These are phyloP conservation scores for Chlorella vulgaris DNA, from an alignment of 139 green algal genomes.

Conservation along the genomic window DNA sequence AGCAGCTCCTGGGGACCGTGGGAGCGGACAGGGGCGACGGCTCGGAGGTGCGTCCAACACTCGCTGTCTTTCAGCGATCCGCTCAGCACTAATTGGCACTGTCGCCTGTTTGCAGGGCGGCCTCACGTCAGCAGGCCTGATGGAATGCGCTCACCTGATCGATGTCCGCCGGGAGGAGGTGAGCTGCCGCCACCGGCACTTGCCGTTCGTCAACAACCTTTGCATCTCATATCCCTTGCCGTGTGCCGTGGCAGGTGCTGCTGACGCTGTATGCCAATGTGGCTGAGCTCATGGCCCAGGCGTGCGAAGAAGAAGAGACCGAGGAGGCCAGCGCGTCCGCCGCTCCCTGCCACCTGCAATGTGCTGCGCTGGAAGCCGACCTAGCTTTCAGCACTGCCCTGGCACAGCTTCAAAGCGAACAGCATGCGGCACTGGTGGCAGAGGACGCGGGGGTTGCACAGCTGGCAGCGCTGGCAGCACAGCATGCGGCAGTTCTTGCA, in stretches of 20 bases:
- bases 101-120: not conserved
- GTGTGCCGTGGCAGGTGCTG: conserved; percentile 26
- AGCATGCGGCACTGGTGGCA: not conserved
- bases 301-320: not conserved
- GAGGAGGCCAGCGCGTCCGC: not conserved
- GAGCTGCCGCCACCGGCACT: not conserved
- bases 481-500: conserved; percentile 29
- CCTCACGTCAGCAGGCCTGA: conserved; percentile 6
- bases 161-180: conserved; percentile 40
- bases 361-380: not conserved
- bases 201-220: too few species aligned
- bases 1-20: too few species aligned
- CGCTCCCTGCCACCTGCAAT: not conserved
- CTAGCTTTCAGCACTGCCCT: conserved; percentile 3
- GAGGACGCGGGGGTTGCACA: conserved; percentile 7
- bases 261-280: conserved; percentile 30
- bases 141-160: conserved; percentile 24
- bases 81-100: too few species aligned
- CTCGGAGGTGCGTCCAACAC: too few species aligned
- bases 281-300: conserved; percentile 1
- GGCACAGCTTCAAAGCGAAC: not conserved
- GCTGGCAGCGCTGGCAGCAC: conserved; percentile 19
- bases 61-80: too few species aligned
- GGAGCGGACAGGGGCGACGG: too few species aligned
- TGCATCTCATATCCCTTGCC: too few species aligned